Base-by-base conservation (phyloP, 2,329 filamentous ascomycete genomes). In the Fusarium sacchari region DNA sequence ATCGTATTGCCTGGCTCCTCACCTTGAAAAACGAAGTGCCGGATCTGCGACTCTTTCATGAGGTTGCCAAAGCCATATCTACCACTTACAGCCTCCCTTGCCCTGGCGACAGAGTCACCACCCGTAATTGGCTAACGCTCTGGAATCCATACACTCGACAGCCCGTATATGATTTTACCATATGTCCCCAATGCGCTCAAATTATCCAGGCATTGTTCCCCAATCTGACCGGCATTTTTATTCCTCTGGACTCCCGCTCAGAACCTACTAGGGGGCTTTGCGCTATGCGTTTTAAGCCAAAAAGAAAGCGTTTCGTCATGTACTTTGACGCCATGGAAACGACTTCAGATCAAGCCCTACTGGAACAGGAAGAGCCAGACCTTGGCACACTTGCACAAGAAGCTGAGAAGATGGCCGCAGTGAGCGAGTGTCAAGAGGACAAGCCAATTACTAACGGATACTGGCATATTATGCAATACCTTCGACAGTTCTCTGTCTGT, bases 401-500 rank as follows among this genome's bases (percentile, higher is more conserved):
- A 55, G 86, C 94, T 10, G 86, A 88, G 52, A 88, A 88, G 39
- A 85, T 92, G 65, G 86, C 86, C 26, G 82, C 84, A 9, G 81
- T 89, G 34, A 85, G 88, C 7, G 90, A 94, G 78, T 97, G 94
- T 79, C 84, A 85, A 26, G 87, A 90, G 39, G 90, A 93, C 78
- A 88, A 86, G n/a, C 86, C 90, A 9, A 82, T 92, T 6, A 81
- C 85, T n/a, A 87, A 90, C 61, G 88, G 86, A 18, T 84, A 87
- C 43, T 98, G 95, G 95, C 91, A 97, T 80, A 91, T 89, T 62
- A 94, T 97, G 80, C 90, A 93, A 2, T 86, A 89, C 20, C 84
- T 97, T 0, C 93, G 93, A 0, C 89, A 95, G 53, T 90, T 97
- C 77, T 94, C 93, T 2, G 92, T 97, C 8, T 98, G 95, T 81